Conservation (phyloP, 2,329 filamentous ascomycete species). For the Pseudocercospora vitis region DNA sequence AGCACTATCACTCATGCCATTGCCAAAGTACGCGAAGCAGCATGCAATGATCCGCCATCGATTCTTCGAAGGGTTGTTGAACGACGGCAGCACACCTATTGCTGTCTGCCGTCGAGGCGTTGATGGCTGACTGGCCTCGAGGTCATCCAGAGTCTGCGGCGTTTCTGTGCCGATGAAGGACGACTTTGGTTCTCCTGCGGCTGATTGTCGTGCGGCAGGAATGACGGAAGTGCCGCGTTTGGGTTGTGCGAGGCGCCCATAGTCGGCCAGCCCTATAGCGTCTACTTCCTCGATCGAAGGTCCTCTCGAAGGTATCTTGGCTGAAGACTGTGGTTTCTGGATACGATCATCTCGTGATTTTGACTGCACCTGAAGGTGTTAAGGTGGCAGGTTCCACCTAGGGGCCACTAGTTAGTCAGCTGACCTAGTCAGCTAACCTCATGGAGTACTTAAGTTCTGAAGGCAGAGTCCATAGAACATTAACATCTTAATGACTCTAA, state of each 20-base stretch:
- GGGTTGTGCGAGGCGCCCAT: constrained; percentile 17
- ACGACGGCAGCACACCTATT: constrained; percentile 55
- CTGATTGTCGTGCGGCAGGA: constrained; percentile 16
- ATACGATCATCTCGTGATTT: background rate
- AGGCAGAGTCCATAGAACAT: too few species aligned
- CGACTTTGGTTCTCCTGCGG: background rate
- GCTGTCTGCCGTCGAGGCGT: constrained; percentile 47
- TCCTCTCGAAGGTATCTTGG: constrained; percentile 11
- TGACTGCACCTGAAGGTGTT: constrained; percentile 16
- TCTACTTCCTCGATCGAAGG: constrained; percentile 33
- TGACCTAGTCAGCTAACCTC: too few species aligned
- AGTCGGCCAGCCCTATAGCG: constrained; percentile 30
- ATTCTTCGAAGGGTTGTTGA: constrained; percentile 63
- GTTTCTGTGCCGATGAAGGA: constrained; percentile 33
- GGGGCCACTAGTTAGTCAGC: too few species aligned
- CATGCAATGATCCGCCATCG: constrained; percentile 65
- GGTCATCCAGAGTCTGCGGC: constrained; percentile 41
- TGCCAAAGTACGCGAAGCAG: constrained; percentile 66
- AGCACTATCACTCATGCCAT: constrained; percentile 68
- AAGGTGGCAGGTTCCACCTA: too few species aligned
- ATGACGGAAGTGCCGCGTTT: background rate
- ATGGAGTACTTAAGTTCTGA: too few species aligned
- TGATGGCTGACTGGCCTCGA: constrained; percentile 58
- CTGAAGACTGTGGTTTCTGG: constrained; percentile 1
- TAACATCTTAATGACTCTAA: too few species aligned